Percentiles rank a stretch among this genome's conserved stretches.
These are phyloP conservation scores for Pisolithus albus DNA, from an alignment of 768 basidiomycete species.

Conservation along the genomic window DNA sequence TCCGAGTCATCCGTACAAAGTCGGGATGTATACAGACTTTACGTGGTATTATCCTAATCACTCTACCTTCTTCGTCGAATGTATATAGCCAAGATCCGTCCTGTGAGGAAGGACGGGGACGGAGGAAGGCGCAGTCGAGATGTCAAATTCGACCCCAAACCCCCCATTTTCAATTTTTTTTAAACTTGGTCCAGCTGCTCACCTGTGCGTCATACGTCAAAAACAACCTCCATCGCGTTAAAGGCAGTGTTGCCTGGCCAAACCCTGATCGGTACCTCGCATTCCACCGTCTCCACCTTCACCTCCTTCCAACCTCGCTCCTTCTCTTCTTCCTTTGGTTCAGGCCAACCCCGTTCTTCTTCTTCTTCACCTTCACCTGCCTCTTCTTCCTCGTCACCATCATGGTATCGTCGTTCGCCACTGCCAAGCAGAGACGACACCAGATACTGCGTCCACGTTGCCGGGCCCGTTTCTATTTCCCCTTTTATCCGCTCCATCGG, in stretches of 20 bases:
- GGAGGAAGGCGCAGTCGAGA: too few species aligned
- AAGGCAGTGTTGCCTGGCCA: conserved; percentile 89
- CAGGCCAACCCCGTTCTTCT: conserved; percentile 28
- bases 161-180: too few species aligned
- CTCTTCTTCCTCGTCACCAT: conserved; percentile 40
- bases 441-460: conserved; percentile 36
- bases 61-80: too few species aligned
- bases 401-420: conserved; percentile 48
- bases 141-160: too few species aligned
- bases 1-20: too few species aligned
- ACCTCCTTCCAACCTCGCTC: conserved; percentile 63
- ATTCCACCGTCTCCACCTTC: conserved; percentile 83
- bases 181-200: too few species aligned
- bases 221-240: conserved; percentile 70
- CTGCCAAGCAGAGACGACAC: conserved; percentile 33
- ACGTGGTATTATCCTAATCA: too few species aligned
- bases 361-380: conserved; percentile 11
- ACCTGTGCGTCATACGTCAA: conserved; percentile 47
- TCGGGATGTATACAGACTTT: too few species aligned
- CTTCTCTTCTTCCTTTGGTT: conserved; percentile 41
- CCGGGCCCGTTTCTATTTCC: conserved; percentile 3
- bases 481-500: conserved; percentile 44
- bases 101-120: too few species aligned
- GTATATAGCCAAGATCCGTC: too few species aligned
- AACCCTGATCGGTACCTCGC: conserved; percentile 83